Evolutionary conservation across 2,329 filamentous ascomycete genomes (phyloP), one percentile per base, ranked within the genome.

Genomic region (Pseudogymnoascus sp.): DNA sequence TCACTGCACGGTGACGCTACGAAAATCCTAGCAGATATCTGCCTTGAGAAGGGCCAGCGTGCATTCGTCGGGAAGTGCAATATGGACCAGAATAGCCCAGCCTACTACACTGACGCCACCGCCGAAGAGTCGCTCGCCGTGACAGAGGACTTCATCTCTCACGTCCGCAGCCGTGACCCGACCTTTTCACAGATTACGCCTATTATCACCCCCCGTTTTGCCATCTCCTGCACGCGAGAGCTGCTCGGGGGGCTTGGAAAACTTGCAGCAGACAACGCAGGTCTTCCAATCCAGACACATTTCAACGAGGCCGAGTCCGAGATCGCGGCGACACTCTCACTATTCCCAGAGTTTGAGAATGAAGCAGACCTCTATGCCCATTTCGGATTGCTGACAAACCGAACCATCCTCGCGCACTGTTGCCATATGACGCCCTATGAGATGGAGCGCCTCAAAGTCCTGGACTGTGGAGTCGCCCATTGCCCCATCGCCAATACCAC

Each of bases 1-100:
- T 97, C 93, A 20, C 84, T 90, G 64, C 87, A 96, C 72, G 88
- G 94, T 1, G 79, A 83, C 1, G 86, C 91, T 1, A 97, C 93
- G 8, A 96, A 96, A 70, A 81, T 95, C 9, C 84, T 97, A 3
- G 89, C 91, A 1, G 84, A 89, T 65, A 82, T 96, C 16, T 96
- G 92, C 69, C 79, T 89, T n/a, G 71, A 76, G 1, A 77, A 84
- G 25, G 93, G 93, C 58, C 93, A 97, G 75, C 81, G 93, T 58
- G 93, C 92, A 9, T 88, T 97, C 64, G 82, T 97, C 47, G 93
- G 93, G 35, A 82, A 93, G 41, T 68, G 73, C 57, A 71, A 70
- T 14, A 97, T 96, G 92, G 89, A 97, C 72, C 80, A 81, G 39
- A 72, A 75, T 0, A 87, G 84, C 54, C 83, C 83, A 0, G 77